A percentile compares a stretch with the other conserved stretches of the same genome.
These are phyloP conservation scores for Aspergillus funiculosus DNA, from an alignment of 495 filamentous ascomycete genomes.

Conservation along the genomic window DNA sequence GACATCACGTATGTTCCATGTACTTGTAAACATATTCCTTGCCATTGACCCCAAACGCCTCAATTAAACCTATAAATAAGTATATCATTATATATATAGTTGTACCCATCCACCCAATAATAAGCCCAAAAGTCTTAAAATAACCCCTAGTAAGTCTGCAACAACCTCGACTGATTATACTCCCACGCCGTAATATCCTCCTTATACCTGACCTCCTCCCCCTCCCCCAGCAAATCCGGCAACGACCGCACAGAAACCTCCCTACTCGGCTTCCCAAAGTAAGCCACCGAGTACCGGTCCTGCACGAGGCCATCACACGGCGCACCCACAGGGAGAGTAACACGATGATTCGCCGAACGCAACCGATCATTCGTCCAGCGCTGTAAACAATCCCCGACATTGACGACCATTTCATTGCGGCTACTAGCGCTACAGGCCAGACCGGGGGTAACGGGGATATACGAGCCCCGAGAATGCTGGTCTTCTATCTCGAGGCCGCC, in stretches of 20 bases:
- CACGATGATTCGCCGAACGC: conserved; percentile 30
- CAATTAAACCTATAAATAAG: too few species aligned
- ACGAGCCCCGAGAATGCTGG: conserved; percentile 8
- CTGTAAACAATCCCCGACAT: conserved; percentile 61
- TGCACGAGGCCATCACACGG: too few species aligned
- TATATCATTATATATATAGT: too few species aligned
- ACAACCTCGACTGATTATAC: conserved; percentile 19
- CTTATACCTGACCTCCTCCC: conserved; percentile 5
- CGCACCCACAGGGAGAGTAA: conserved; percentile 13
- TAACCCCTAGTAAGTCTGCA: conserved; percentile 13
- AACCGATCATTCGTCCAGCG: conserved; percentile 52
- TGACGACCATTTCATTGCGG: conserved; percentile 49
- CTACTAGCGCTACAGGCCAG: background rate
- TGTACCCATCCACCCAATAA: too few species aligned
- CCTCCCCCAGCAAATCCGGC: conserved; percentile 2
- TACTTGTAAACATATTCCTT: too few species aligned
- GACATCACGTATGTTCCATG: too few species aligned
- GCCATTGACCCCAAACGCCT: too few species aligned
- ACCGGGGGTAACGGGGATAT: conserved; percentile 4
- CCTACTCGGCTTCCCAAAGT: conserved; percentile 31
- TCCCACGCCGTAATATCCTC: conserved; percentile 32
- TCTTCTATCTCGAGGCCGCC: conserved; percentile 46
- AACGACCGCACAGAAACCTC: conserved; percentile 19
- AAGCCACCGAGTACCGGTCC: conserved; percentile 31
- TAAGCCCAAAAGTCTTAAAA: too few species aligned